Conservation (phyloP, 305 asterid species). For the Ilex paraguariensis region DNA sequence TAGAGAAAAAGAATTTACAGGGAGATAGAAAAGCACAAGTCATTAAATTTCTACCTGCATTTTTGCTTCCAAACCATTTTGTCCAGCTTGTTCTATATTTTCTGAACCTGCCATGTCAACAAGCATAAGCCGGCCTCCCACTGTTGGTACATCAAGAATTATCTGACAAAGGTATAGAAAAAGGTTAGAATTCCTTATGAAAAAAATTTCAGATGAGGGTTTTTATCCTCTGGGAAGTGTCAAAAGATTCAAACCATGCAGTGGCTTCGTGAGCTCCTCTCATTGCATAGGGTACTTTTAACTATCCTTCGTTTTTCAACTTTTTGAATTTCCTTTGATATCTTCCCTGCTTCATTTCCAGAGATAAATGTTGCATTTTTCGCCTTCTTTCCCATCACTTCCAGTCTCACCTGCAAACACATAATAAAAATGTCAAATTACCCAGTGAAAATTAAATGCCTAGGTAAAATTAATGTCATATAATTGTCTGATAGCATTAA, state of each 20-base stretch:
- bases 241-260: constrained; percentile 62
- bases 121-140: constrained; percentile 91
- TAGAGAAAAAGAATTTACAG: not conserved
- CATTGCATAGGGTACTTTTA: constrained; percentile 86
- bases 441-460: no score
- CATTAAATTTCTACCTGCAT: constrained; percentile 53
- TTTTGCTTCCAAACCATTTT: constrained; percentile 82
- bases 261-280: constrained; percentile 93
- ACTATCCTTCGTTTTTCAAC: constrained; percentile 97
- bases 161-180: constrained; percentile 34
- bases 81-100: constrained; percentile 97
- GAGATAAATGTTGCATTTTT: constrained; percentile 84
- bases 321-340: constrained; percentile 85
- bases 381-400: constrained; percentile 93
- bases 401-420: constrained; percentile 57
- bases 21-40: not conserved
- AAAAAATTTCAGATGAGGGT: not conserved
- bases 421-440: not conserved
- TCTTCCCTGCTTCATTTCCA: constrained; percentile 88
- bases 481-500: no score
- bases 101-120: constrained; percentile 99
- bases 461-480: no score
- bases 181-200: not conserved
- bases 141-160: constrained; percentile 92
- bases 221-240: not conserved